A percentile compares a stretch with the other conserved stretches of the same genome.
Evolutionary conservation across 2,329 filamentous ascomycete species (phyloP).

Genomic region (Ambrosiella cleistominuta): DNA sequence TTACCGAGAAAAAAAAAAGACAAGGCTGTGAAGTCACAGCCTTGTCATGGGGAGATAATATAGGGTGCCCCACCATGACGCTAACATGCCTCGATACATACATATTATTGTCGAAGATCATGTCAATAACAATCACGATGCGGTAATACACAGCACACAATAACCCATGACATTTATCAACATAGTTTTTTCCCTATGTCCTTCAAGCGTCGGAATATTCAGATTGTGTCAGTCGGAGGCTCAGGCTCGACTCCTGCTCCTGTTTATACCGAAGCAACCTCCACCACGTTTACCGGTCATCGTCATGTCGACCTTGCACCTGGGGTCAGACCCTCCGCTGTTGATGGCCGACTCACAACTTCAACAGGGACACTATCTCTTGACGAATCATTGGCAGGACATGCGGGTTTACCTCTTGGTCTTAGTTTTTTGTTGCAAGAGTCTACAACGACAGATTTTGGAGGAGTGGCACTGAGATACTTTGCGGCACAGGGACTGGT

Average conservation of each 20-base stretch:
- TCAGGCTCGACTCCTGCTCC: conserved; percentile 15
- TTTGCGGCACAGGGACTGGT: conserved; percentile 87
- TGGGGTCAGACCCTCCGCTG: conserved; percentile 62
- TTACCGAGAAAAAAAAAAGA: conserved; percentile 1
- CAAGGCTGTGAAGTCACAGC: conserved; percentile 6
- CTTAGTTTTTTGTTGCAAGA: conserved; percentile 70
- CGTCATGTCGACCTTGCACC: conserved; percentile 14
- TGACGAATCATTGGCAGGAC: conserved; percentile 69
- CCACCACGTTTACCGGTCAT: conserved; percentile 17
- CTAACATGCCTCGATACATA: not conserved
- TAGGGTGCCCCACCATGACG: conserved; percentile 6
- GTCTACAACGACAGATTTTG: conserved; percentile 84
- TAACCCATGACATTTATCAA: not conserved
- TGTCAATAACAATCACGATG: not conserved
- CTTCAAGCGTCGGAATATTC: conserved; percentile 38
- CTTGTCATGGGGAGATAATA: conserved; percentile 8
- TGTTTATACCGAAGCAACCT: conserved; percentile 20
- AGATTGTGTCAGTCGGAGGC: conserved; percentile 24
- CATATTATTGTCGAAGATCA: not conserved
- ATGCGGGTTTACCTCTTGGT: conserved; percentile 69
- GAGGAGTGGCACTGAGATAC: conserved; percentile 65
- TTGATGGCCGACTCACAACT: conserved; percentile 73
- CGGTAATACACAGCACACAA: not conserved
- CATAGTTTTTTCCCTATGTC: conserved; percentile 27
- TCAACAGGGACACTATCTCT: conserved; percentile 81